Base-by-base conservation (phyloP, 805 yeast species). In the Lachancea meyersii region DNA sequence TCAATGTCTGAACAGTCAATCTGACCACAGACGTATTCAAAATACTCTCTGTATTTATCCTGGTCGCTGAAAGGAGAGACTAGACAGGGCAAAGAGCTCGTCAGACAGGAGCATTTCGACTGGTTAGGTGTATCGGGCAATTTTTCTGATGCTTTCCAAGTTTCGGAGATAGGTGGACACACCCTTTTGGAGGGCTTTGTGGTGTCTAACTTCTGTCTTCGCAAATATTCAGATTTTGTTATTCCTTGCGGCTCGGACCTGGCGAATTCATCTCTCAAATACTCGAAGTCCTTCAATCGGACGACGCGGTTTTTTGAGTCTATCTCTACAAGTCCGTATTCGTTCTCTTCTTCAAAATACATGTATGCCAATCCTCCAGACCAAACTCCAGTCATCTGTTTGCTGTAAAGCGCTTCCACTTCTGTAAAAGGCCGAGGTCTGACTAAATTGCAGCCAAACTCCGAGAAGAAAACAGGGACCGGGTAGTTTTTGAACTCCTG, bases 361-460 rank as follows among this genome's bases (percentile, higher is more conserved):
- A 83, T 81, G 69, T 82, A 84, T 22, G 78, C 91, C 57, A 84
- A 75, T 54, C 91, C 94, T 52, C 94, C 93, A 33, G 91, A 83
- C 93, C 93, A 84, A 37, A 80, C 80, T 51, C 71, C 76, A 23
- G 86, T 76, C 94, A 84, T 84, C 35, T 80, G 71, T 32, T 68
- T 65, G 27, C 82, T 72, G 69, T 72, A 84, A 18, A 84, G 59
- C 38, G 86, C 76, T 26, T 68, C 76, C 42, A 84, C 79, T 63
- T 84, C 91, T 20, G 80, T 72, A 70, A 84, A 84, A 34, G 73
- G 74, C 67, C 93, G 75, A 52, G 89, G 91, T 49, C 69, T 64
- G 33, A 75, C 77, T 27, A 58, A 53, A 63, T 83, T 83, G 65
- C 93, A 84, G 43, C 93, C 91, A 63, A 82, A 83, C 65, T 84